Evolutionary conservation across 2,329 filamentous ascomycete species (phyloP), one percentile per base, ranked within the genome.

Genomic region (Trichoderma oligosporum): DNA sequence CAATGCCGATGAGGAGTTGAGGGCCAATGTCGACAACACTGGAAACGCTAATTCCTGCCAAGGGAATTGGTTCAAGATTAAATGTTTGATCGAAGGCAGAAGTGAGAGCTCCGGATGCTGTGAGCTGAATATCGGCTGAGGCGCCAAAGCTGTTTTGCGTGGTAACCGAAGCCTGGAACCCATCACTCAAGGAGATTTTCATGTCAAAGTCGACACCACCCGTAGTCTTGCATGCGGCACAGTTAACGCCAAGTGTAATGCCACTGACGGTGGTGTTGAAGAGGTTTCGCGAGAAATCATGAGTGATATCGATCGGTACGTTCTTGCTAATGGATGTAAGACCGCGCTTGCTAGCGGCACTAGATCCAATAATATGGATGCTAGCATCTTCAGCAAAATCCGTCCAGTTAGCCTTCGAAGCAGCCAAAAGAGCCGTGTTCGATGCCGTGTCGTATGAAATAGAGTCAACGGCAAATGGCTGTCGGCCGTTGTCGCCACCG

Each of bases 11-110:
- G 45, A 14, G 51, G 24, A 59, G 42, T 25, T 59, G 22, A n/a
- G 57, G 57, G 2, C 52, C 53, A 9, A 59, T 39, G 31, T 56
- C 46, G 45, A 51, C 53, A n/a, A 59, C 39, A 24, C 35, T 46
- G 7, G 44, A 44, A 14, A 59, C 49, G 38, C 39, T 39, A 46
- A 59, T 51, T 22, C 52, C 52, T 7, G 44, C 46, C n/a, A 59
- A 38, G 11, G 57, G 45, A 2, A 57, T 48, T n/a, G n/a, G n/a
- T n/a, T n/a, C n/a, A n/a, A n/a, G n/a, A n/a, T n/a, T n/a, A n/a
- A n/a, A n/a, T n/a, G n/a, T n/a, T n/a, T n/a, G 25, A 25, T 18
- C n/a, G 56, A 53, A 5, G 49, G 24, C 1, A 29, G 35, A 29
- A 1, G 48, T 5, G 48, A 58, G 20, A 31, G 8, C n/a, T 5